Base-by-base conservation (phyloP, 148 eudicot genomes). In the Rhododendron kiyosumense region DNA sequence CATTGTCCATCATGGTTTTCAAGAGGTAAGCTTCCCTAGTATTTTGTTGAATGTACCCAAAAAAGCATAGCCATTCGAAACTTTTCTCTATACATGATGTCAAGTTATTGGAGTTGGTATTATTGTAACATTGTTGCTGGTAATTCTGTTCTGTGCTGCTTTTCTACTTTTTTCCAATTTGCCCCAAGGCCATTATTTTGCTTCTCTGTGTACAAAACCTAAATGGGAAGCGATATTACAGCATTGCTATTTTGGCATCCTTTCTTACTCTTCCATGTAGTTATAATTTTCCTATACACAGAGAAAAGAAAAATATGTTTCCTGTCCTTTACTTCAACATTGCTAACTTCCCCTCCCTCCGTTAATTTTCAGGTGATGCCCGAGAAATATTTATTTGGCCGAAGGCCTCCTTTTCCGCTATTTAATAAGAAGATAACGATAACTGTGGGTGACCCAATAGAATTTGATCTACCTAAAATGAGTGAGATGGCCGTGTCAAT, bases 361-460 rank as follows among this genome's bases (percentile, higher is more conserved):
- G 0, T 41, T 49, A 43, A 7, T 77, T 83, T 86, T 32, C 93
- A 96, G 99, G 97, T 96, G 74, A 96, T 97, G 99, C 99, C 99
- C 2, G 99, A 97, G 93, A 89, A 93, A 24, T 97, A 91, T 88
- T 49, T 92, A 81, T 93, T 95, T 83, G 96, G 94, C 32, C 93
- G 90, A 89, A 91, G 94, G 86, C 98, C 98, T 54, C 95, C 91
- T 86, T 30, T 97, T 74, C 99, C 98, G 28, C 88, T 97, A 82
- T 90, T 90, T 61, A 93, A 92, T 85, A 95, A 89, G 91, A 91
- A 88, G 24, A 91, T 97, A 69, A 88, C 90, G 74, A 95, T 97
- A 12, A 82, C 90, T 43, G 83, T 97, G 69, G 99, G 99, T 4
- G 94, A 97, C 83, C 99, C 99, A 36, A 89, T 97, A 5, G 93